A percentile compares a stretch with the other conserved stretches of the same genome.
Evolutionary conservation across 345 rosid genomes (phyloP).

Genomic region (Linum usitatissimum): DNA sequence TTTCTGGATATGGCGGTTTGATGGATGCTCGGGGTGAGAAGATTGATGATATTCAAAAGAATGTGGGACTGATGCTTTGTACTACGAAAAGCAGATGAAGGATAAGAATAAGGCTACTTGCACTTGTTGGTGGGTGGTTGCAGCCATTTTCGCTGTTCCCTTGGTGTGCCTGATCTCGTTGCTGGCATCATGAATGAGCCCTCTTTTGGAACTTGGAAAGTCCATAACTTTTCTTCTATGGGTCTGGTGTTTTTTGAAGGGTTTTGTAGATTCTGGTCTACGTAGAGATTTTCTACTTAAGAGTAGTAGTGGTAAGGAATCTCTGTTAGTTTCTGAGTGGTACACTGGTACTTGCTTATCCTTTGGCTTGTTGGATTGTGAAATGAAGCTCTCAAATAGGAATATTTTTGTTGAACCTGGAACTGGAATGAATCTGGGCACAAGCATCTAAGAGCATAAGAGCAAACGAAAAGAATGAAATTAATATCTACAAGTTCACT

Average conservation of each 20-base stretch:
- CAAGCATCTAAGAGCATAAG: too few relatives aligned
- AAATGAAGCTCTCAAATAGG: neutral
- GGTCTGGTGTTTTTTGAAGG: neutral
- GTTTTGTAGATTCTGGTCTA: neutral
- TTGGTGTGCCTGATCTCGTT: conserved; percentile 50
- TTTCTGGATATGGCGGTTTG: conserved; percentile 80
- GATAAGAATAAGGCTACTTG: conserved; percentile 34
- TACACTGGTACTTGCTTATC: too few relatives aligned
- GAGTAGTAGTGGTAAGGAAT: too few relatives aligned
- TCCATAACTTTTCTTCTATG: neutral
- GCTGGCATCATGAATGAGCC: conserved; percentile 34
- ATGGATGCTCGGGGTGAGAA: conserved; percentile 67
- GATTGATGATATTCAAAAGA: conserved; percentile 57
- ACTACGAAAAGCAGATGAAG: conserved; percentile 61
- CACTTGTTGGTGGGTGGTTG: conserved; percentile 36
- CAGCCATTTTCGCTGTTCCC: conserved; percentile 30
- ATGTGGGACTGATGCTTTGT: conserved; percentile 53
- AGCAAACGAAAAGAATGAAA: too few relatives aligned
- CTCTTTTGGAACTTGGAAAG: too few relatives aligned
- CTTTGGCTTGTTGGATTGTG: too few relatives aligned
- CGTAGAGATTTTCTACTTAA: neutral
- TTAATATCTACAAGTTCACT: too few relatives aligned
- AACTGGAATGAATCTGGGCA: too few relatives aligned
- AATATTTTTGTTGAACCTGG: neutral
- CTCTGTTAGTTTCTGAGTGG: neutral